A percentile compares a stretch with the other conserved stretches of the same genome.
These are phyloP conservation scores for Trichoderma semiorbis DNA, from an alignment of 2,329 filamentous ascomycete species.

Conservation along the genomic window DNA sequence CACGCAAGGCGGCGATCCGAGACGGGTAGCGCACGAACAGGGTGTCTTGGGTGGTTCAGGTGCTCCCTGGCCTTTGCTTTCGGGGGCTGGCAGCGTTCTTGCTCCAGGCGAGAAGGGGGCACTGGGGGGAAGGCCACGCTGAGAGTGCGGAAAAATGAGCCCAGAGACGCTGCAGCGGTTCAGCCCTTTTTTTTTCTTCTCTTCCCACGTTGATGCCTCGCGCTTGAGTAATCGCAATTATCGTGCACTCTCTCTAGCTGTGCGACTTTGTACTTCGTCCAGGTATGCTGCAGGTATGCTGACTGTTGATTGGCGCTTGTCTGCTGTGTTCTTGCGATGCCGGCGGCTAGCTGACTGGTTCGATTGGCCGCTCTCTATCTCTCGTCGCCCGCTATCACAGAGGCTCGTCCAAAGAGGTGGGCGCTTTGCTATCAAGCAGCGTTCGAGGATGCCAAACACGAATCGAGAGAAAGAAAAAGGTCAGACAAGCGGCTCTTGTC, in stretches of 20 bases:
- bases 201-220: not conserved
- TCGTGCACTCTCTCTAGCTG: not conserved
- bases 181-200: not conserved
- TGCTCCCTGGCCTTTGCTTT: not conserved
- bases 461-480: not conserved
- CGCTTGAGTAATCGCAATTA: not conserved
- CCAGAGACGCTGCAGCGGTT: not conserved
- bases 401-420: not conserved
- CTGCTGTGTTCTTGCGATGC: not conserved
- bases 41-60: slow-evolving; percentile 13
- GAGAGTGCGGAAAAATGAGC: not conserved
- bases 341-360: not conserved
- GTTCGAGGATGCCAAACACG: not conserved
- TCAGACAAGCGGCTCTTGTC: not conserved
- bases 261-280: not conserved
- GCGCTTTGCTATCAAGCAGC: not conserved
- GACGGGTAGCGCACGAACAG: slow-evolving; percentile 2
- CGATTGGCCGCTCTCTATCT: not conserved
- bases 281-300: not conserved
- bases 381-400: not conserved
- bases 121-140: not conserved
- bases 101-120: not conserved
- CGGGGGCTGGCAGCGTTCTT: not conserved
- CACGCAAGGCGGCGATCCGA: slow-evolving; percentile 13
- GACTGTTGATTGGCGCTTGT: not conserved